A percentile compares a stretch with the other conserved stretches of the same genome.
Conservation (phyloP, 1,139 yeast species). For the Citeromyces hawaiiensis region DNA sequence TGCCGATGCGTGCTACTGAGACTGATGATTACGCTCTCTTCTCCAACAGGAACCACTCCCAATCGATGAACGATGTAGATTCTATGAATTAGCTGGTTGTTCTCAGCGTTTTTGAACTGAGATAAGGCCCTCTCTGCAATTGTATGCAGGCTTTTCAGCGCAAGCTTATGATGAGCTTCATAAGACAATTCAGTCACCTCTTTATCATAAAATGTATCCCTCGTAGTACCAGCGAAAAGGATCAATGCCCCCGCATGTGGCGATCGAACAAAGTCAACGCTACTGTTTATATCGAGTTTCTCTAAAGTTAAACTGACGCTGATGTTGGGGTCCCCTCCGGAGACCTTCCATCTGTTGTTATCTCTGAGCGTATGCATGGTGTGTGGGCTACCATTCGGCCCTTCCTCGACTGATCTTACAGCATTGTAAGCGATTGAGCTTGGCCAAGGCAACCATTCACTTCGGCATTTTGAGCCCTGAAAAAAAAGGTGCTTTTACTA, state of each 20-base stretch:
- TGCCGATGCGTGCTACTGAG: constrained; percentile 30
- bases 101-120: constrained; percentile 11
- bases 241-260: constrained; percentile 31
- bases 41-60: constrained; percentile 30
- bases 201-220: constrained; percentile 25
- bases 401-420: too few species aligned
- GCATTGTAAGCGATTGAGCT: too few species aligned
- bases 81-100: constrained; percentile 14
- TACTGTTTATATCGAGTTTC: constrained; percentile 8
- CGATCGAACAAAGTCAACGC: constrained; percentile 16
- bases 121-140: constrained; percentile 20
- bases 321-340: constrained; percentile 3
- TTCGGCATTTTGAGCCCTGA: too few species aligned
- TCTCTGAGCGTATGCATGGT: background rate
- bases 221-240: constrained; percentile 32
- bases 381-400: too few species aligned
- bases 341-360: background rate
- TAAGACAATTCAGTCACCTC: constrained; percentile 23
- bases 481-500: too few species aligned
- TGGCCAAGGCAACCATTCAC: too few species aligned
- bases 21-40: constrained; percentile 29
- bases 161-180: constrained; percentile 27
- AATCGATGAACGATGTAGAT: constrained; percentile 27
- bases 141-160: constrained; percentile 18
- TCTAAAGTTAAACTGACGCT: constrained; percentile 12